Evolutionary conservation across 2,329 filamentous ascomycete species (phyloP), one percentile per base, ranked within the genome.

Genomic region (Fusarium luffae): DNA sequence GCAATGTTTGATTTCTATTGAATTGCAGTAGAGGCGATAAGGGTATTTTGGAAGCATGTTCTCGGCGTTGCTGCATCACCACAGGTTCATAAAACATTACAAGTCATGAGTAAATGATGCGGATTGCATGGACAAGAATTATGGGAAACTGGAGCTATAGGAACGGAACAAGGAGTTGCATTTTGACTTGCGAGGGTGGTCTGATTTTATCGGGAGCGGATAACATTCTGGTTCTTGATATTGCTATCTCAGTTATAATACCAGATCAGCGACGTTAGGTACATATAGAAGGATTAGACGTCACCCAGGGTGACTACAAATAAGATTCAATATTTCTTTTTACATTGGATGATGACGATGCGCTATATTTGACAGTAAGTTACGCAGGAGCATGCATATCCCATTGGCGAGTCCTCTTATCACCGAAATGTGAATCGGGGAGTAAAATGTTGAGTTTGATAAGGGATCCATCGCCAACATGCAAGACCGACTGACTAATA

Each of bases 11-110:
- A 67, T 71, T 76, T 75, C 68, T 52, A 52, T 52, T 41, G 73
- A 70, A 69, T 72, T 78, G 66, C 66, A 71, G 72, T 76, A 79
- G 77, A 79, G 73, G 74, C 64, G 68, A 63, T 70, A 71, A 56
- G 71, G 72, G 63, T 66, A 71, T 75, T 69, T 70, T 70, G 77
- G 66, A 77, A 79, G 76, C 78, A 79, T 80, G 69, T 75, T 74
- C 73, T 73, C 51, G 78, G 78, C 78, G 78, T 80, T 80, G 71
- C 73, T 75, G 73, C 75, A 78, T 76, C 68, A 73, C 71, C 72
- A 68, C 51, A 40, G 43, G 67, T 71, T 70, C 65, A 64, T 67
- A 70, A 60, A 65, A 61, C 19, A 49, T 46, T 42, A 40, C 72
- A 67, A 72, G 66, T 66, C 69, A 72, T 68, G 72, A 69, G 70